Conservation (phyloP, 169 alveolate species). For the Plasmodium berghei region DNA sequence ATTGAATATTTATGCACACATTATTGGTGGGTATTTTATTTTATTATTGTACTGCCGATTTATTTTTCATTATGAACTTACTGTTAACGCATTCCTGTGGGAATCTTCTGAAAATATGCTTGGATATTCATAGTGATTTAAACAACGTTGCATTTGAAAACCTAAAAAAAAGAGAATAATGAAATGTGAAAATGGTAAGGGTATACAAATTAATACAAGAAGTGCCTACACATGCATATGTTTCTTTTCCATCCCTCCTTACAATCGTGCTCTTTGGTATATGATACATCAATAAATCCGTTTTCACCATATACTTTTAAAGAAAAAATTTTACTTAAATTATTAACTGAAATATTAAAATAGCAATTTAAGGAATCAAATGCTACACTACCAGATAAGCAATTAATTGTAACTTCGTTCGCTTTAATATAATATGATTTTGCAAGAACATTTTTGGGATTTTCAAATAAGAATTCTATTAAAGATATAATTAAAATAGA, state of each 20-base stretch:
- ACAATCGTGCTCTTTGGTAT: conserved; percentile 63
- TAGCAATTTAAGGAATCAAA: conserved; percentile 43
- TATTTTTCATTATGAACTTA: not conserved
- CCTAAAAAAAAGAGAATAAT: conserved; percentile 2
- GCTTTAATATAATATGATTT: conserved; percentile 41
- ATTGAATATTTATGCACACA: too few species aligned
- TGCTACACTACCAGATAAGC: conserved; percentile 31
- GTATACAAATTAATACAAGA: not conserved
- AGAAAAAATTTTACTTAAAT: conserved; percentile 26
- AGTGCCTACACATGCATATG: not conserved
- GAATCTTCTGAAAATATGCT: conserved; percentile 38
- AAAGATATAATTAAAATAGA: conserved; percentile 40
- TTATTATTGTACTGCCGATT: not conserved
- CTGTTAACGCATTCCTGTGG: conserved; percentile 30
- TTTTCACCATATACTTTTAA: conserved; percentile 54
- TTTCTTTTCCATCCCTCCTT: not conserved
- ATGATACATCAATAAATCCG: conserved; percentile 56
- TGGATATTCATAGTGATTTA: conserved; percentile 70
- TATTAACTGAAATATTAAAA: conserved; percentile 41
- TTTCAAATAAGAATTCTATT: conserved; percentile 48
- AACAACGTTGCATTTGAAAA: conserved; percentile 60
- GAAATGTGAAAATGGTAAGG: not conserved
- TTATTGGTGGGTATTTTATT: too few species aligned
- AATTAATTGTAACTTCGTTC: conserved; percentile 15
- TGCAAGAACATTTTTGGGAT: conserved; percentile 31